Base-by-base conservation (phyloP, 805 yeast genomes). In the Cyberlindnera lachancei region DNA sequence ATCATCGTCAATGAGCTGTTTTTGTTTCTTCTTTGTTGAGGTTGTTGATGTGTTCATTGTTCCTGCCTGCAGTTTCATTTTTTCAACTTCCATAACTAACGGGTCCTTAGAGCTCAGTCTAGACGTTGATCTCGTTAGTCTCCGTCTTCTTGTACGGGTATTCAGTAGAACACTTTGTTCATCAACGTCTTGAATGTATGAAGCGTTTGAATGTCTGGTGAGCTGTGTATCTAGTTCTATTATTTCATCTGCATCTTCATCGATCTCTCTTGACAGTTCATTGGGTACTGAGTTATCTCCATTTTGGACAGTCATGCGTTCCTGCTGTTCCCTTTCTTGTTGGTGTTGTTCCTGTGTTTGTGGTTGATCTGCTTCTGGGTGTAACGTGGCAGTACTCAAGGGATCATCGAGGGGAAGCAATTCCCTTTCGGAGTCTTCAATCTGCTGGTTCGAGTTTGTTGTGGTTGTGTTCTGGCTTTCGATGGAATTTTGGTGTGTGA, bases 31-130 rank as follows among this genome's bases (percentile, higher is more conserved):
- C 25, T 29, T 24, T 12, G 10, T 24, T 15, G 26, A 13, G 16
- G 17, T 10, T 8, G 26, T 24, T 13, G 50, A 61, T 66, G 42
- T 38, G 56, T 35, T 41, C 56, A 33, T 75, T 60, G 37, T 67
- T 69, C 7, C 57, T 55, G 12, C 68, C 27, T 12, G 73, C 54
- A 1, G 75, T 61, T 76, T 58, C 73, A 73, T 66, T 38, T 70
- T 63, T 35, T 62, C 58, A 20, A 72, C 60, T 45, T 75, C 81
- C 23, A 52, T 38, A 1, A 60, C 51, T 6, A 65, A 63, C 10
- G 63, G 50, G 24, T 61, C 66, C n/a, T 61, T 42, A 26, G 12
- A 13, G 20, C 31, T 29, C 7, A 20, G 5, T n/a, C 13, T 10
- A 11, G 30, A 20, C 48, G 25, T 31, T 23, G 6, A 31, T 29